phyloP scores from a whole-genome alignment of 371 early-diverging fungal genomes.

The Mucor mucedo region DNA sequence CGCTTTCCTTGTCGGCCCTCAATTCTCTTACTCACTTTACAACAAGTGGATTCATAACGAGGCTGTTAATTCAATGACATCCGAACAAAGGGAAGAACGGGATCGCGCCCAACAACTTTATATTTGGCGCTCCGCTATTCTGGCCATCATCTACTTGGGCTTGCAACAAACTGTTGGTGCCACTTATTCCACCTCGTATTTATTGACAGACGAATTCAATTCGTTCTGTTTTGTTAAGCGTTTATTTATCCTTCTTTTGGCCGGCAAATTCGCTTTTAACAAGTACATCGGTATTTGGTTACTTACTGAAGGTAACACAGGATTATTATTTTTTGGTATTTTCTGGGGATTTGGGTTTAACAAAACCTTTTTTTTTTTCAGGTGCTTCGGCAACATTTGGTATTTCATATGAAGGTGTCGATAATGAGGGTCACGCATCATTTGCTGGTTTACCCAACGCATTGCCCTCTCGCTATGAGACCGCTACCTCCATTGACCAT shows the following conservation, averaged over 20 bases:
- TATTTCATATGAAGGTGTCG: conserved; percentile 66
- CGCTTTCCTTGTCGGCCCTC: conserved; percentile 76
- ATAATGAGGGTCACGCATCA: conserved; percentile 49
- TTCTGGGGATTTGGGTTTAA: conserved; percentile 8
- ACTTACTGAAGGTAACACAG: conserved; percentile 61
- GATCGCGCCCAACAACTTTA: conserved; percentile 48
- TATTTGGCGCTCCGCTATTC: conserved; percentile 49
- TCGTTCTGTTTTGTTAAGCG: conserved; percentile 45
- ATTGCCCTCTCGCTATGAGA: conserved; percentile 49
- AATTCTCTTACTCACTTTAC: conserved; percentile 74
- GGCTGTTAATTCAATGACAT: conserved; percentile 10
- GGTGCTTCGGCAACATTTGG: conserved; percentile 66
- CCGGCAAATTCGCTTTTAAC: conserved; percentile 64
- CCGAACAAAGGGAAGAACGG: conserved; percentile 39
- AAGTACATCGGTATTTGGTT: conserved; percentile 79
- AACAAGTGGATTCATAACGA: conserved; percentile 45
- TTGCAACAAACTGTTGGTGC: conserved; percentile 57
- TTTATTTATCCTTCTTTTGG: conserved; percentile 49
- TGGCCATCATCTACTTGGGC: conserved; percentile 59
- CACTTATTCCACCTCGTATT: conserved; percentile 51
- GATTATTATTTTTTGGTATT: background rate
- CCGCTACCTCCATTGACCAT: conserved; percentile 63
- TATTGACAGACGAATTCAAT: conserved; percentile 58
- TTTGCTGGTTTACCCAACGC: conserved; percentile 71
- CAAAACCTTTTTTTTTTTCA: conserved; percentile 7